Evolutionary conservation across 2,329 filamentous ascomycete genomes (phyloP).

Genomic region (Coniochaeta hoffmannii): DNA sequence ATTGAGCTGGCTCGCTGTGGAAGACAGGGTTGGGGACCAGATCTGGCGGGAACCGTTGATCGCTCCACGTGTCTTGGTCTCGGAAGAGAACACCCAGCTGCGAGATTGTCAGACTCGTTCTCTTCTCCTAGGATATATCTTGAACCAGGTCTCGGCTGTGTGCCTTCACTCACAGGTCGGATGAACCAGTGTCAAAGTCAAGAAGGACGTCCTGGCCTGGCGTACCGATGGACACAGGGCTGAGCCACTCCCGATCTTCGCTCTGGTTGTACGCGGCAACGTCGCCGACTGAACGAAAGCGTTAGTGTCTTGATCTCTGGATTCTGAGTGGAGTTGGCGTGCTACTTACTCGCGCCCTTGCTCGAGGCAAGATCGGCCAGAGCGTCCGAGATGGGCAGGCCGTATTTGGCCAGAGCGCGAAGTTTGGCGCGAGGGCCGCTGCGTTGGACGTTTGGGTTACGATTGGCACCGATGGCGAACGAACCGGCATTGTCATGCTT

Average conservation of each 20-base stretch:
- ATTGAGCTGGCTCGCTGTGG: constrained; percentile 30
- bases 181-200: constrained; percentile 62
- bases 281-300: constrained; percentile 9
- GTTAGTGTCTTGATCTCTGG: not conserved
- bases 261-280: constrained; percentile 21
- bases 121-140: not conserved
- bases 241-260: constrained; percentile 50
- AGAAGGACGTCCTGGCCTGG: constrained; percentile 51
- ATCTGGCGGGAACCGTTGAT: constrained; percentile 35
- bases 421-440: constrained; percentile 24
- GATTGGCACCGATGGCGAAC: constrained; percentile 7
- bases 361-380: constrained; percentile 10
- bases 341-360: constrained; percentile 6
- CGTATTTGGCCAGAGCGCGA: constrained; percentile 29
- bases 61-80: constrained; percentile 29
- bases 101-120: constrained; percentile 6
- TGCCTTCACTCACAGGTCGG: constrained; percentile 52
- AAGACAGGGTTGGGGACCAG: constrained; percentile 38
- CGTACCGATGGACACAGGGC: constrained; percentile 55
- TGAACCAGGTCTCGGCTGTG: not conserved
- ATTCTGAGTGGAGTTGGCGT: too few relatives aligned
- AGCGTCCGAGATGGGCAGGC: constrained; percentile 18
- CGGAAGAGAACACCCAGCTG: constrained; percentile 48
- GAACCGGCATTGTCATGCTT: constrained; percentile 2
- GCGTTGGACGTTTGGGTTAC: constrained; percentile 24